phyloP scores from a whole-genome alignment of 106 monocot species.

The Dendrobium nobile region DNA sequence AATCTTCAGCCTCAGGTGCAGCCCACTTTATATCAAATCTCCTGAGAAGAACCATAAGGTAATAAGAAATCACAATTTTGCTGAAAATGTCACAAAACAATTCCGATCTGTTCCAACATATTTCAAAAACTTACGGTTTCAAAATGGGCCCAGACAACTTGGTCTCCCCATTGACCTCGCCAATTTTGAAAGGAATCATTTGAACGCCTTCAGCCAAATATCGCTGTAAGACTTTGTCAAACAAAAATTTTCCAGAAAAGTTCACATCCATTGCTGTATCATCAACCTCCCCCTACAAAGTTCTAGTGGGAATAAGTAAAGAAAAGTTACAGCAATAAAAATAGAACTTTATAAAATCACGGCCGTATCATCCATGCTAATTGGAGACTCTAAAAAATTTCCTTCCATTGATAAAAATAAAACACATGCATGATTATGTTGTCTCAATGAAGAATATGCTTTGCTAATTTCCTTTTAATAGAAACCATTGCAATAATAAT shows the following conservation, averaged over 20 bases:
- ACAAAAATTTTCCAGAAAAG: constrained; percentile 71
- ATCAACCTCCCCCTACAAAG: constrained; percentile 78
- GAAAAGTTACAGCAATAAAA: neutral
- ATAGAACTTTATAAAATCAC: neutral
- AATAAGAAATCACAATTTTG: neutral
- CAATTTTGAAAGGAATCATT: constrained; percentile 73
- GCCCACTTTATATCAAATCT: constrained; percentile 99
- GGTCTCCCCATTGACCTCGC: constrained; percentile 91
- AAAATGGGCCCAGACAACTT: constrained; percentile 84
- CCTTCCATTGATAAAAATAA: neutral
- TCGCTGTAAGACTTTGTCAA: constrained; percentile 70
- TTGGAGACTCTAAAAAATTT: neutral
- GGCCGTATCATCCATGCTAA: neutral
- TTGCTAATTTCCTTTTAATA: neutral
- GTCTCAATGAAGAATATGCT: neutral
- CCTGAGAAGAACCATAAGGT: constrained; percentile 29
- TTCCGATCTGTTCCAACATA: neutral
- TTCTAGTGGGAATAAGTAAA: constrained; percentile 2
- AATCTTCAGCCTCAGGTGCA: constrained; percentile 95
- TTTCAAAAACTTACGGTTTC: constrained; percentile 63
- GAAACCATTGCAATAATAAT: neutral
- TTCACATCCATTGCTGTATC: constrained; percentile 94
- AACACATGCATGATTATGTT: neutral
- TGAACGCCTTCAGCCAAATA: constrained; percentile 58
- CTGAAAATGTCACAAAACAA: neutral